These are phyloP conservation scores for Lentinus brumalis DNA, from an alignment of 768 basidiomycete species.

Conservation along the genomic window DNA sequence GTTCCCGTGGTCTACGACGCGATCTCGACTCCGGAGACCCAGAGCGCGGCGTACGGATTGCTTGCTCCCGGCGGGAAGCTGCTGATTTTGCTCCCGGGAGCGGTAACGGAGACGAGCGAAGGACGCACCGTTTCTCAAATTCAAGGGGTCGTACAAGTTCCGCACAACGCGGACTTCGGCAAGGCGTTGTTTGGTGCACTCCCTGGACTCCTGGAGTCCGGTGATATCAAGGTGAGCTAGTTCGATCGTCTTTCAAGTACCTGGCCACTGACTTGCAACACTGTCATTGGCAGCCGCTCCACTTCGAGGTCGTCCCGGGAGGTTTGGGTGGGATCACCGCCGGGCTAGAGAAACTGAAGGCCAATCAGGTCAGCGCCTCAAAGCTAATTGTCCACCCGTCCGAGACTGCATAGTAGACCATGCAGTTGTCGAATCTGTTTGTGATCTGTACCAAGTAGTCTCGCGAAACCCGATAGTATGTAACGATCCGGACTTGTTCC, in stretches of 20 bases:
- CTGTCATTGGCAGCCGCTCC: constrained; percentile 18
- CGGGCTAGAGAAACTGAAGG: constrained; percentile 21
- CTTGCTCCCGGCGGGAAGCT: constrained; percentile 25
- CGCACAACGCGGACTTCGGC: constrained; percentile 14
- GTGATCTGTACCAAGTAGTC: too few species aligned
- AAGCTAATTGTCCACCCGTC: constrained; percentile 28
- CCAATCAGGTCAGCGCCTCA: constrained; percentile 10
- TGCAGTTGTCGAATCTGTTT: too few species aligned
- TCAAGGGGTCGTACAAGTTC: constrained; percentile 17
- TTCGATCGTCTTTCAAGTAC: not conserved
- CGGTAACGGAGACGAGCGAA: constrained; percentile 28
- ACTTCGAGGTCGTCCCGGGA: constrained; percentile 24
- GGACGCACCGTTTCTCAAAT: constrained; percentile 53
- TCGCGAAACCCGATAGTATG: too few species aligned
- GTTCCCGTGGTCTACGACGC: constrained; percentile 25
- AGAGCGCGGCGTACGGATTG: constrained; percentile 19
- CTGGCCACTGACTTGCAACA: not conserved
- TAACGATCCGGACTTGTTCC: too few species aligned
- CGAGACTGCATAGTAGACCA: not conserved
- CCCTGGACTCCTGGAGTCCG: constrained; percentile 17
- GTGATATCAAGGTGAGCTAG: constrained; percentile 25
- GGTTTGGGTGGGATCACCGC: constrained; percentile 24
- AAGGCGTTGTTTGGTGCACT: constrained; percentile 23
- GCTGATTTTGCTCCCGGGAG: constrained; percentile 10
- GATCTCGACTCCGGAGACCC: constrained; percentile 19